Percentiles rank a stretch among this genome's conserved stretches.
phyloP scores from a whole-genome alignment of 805 yeast species.

The Zygosaccharomyces bailii region DNA sequence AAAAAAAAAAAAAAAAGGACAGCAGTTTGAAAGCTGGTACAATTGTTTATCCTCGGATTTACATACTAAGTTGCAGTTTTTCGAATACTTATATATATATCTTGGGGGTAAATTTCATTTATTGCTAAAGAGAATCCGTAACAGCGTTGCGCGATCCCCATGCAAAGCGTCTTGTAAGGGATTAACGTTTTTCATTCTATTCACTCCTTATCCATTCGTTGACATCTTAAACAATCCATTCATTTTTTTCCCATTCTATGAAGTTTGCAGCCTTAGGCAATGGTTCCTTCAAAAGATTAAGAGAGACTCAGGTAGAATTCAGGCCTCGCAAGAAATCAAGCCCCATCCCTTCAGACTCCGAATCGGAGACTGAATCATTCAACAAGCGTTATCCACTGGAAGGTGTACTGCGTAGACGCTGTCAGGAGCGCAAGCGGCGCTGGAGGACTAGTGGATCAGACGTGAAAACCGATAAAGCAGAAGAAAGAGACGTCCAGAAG shows the following conservation, averaged over 20 bases:
- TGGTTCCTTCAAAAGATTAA: conserved; percentile 20
- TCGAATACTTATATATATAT: not conserved
- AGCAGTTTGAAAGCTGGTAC: not conserved
- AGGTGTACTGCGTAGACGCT: conserved; percentile 10
- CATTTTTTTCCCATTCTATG: conserved; percentile 11
- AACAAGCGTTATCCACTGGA: conserved; percentile 7
- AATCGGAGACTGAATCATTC: conserved; percentile 9
- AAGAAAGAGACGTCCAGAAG: not conserved
- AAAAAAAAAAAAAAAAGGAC: not conserved
- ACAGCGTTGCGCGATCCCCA: not conserved
- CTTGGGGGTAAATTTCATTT: not conserved
- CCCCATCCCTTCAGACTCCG: conserved; percentile 9
- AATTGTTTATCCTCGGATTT: not conserved
- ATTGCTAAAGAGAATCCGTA: not conserved
- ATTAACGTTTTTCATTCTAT: not conserved
- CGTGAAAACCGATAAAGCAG: not conserved
- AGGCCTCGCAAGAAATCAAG: conserved; percentile 16
- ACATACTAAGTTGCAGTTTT: not conserved
- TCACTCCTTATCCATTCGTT: conserved; percentile 6
- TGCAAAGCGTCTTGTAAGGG: not conserved
- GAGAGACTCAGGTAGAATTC: conserved; percentile 17
- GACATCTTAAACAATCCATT: not conserved
- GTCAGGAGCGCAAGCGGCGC: conserved; percentile 7
- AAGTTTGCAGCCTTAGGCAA: conserved; percentile 10
- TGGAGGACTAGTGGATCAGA: conserved; percentile 1